Base-by-base conservation (phyloP, 495 filamentous ascomycete genomes). In the Penicillium canariense region DNA sequence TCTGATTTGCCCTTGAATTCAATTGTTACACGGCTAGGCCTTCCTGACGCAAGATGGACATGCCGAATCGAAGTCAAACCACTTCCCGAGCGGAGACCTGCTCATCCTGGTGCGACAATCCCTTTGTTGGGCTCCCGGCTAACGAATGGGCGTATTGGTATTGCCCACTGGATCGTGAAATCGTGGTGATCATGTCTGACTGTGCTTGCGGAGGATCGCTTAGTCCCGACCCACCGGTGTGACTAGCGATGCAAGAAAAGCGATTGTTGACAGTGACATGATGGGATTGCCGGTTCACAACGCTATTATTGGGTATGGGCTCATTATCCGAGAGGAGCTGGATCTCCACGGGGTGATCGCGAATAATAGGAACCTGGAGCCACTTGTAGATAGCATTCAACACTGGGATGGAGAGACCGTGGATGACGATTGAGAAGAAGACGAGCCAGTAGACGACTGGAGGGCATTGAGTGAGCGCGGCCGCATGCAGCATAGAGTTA, bases 371-470 rank as follows among this genome's bases (percentile, higher is more conserved):
- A 30, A 83, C 74, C 30, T 70, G 70, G 30, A 62, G 68, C 50
- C 56, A 71, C 42, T 55, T 61, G 61, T 82, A 84, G 50, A 81
- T 60, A 6, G 61, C 31, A 54, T 76, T 77, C 20, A 84, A 68
- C 1, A 70, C 59, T 0, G 81, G 82, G 38, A 83, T 81, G 0
- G 81, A 84, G 1, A 84, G 64, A 34, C 81, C 80, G 58, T 85
- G 81, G 0, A 84, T 70, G 18, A 84, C 50, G 39, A 84, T 81
- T 1, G 79, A 83, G 68, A 83, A 79, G 20, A 83, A 66, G 11
- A 83, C 81, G 5, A 85, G 75, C 66, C 76, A 84, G 60, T 83
- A 84, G 5, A 84, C 81, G 6, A 81, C 78, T 68, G 31, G 23
- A 35, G 9, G 34, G 15, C 5, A 26, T 11, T 28, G 12, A 15